phyloP scores from a whole-genome alignment of 305 asterid genomes.

The Andrographis paniculata region DNA sequence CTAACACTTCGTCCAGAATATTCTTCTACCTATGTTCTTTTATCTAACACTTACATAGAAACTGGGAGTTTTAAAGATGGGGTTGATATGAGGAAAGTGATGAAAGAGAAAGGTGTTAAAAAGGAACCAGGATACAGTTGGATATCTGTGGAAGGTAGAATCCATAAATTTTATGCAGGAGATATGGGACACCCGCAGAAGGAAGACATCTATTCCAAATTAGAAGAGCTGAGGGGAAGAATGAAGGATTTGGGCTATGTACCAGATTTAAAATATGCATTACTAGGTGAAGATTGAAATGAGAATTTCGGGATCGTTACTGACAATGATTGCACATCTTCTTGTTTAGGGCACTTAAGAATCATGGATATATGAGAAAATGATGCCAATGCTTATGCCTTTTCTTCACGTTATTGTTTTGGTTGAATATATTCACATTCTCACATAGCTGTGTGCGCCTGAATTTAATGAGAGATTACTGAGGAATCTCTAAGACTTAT shows the following conservation, averaged over 20 bases:
- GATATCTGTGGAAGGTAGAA: slow-evolving; percentile 32
- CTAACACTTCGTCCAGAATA: slow-evolving; percentile 27
- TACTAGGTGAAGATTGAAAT: slow-evolving; percentile 26
- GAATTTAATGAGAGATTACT: not conserved
- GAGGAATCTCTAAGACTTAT: not conserved
- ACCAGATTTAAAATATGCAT: slow-evolving; percentile 29
- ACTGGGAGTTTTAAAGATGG: slow-evolving; percentile 29
- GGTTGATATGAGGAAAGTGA: slow-evolving; percentile 31
- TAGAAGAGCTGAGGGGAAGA: slow-evolving; percentile 28
- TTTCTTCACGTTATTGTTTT: no score
- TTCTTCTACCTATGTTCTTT: slow-evolving; percentile 37
- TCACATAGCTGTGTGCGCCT: slow-evolving; percentile 1
- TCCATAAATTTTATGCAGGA: slow-evolving; percentile 35
- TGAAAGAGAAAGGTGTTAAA: slow-evolving; percentile 33
- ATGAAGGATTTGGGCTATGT: slow-evolving; percentile 30
- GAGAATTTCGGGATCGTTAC: not conserved
- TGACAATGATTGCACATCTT: not conserved
- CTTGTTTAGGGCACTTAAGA: not conserved
- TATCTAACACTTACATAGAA: slow-evolving; percentile 40
- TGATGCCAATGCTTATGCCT: not conserved
- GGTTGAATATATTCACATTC: not conserved
- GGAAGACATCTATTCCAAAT: slow-evolving; percentile 26
- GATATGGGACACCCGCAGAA: slow-evolving; percentile 33
- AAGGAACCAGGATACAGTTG: slow-evolving; percentile 46
- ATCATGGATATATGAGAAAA: slow-evolving; percentile 8